Percentiles rank a stretch among this genome's conserved stretches.
These are phyloP conservation scores for Apiospora saccharicola DNA, from an alignment of 2,329 filamentous ascomycete genomes.

Conservation along the genomic window DNA sequence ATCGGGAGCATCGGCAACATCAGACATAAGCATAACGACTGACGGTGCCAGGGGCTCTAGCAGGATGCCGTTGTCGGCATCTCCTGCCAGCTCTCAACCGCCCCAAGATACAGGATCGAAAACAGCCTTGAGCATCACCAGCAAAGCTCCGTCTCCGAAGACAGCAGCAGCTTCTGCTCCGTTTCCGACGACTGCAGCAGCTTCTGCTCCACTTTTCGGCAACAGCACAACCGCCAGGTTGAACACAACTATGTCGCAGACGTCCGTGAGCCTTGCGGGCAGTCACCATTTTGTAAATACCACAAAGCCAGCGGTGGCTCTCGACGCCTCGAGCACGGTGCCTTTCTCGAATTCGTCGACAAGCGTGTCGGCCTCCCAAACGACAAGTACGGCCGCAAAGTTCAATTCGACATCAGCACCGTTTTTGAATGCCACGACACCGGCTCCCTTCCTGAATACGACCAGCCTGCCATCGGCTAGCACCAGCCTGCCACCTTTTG, in stretches of 20 bases:
- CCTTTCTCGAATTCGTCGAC: slow-evolving; percentile 9
- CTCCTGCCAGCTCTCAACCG: neutral
- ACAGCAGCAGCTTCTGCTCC: slow-evolving; percentile 13
- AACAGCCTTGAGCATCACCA: slow-evolving; percentile 24
- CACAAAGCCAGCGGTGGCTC: slow-evolving; percentile 7
- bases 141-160: slow-evolving; percentile 19
- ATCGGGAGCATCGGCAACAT: neutral
- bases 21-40: neutral
- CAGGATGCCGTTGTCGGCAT: neutral
- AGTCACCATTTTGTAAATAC: slow-evolving; percentile 20
- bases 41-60: neutral
- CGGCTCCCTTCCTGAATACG: neutral
- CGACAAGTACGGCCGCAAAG: slow-evolving; percentile 15
- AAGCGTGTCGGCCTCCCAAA: slow-evolving; percentile 4
- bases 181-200: slow-evolving; percentile 24
- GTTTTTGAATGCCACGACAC: slow-evolving; percentile 18
- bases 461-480: neutral
- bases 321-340: neutral
- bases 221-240: slow-evolving; percentile 26
- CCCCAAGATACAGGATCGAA: neutral
- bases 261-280: neutral
- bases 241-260: neutral
- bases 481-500: neutral
- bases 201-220: slow-evolving; percentile 22
- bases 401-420: slow-evolving; percentile 17